Conservation (phyloP, 1,284 basidiomycete species). For the Apiotrichum brassicae region DNA sequence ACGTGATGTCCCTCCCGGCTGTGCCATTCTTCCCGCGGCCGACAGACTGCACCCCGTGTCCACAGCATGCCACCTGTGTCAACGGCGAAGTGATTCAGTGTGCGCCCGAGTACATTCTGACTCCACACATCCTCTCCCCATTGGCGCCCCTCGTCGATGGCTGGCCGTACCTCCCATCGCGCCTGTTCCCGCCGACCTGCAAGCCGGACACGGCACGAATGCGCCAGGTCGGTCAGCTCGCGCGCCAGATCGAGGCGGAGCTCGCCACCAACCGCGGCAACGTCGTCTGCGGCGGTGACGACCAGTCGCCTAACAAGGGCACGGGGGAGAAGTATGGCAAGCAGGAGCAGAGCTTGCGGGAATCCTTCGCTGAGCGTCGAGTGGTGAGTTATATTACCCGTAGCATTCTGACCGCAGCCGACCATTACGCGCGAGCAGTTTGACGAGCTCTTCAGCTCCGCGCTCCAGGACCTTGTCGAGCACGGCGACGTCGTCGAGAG, state of each 20-base stretch:
- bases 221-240: slow-evolving; percentile 68
- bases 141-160: slow-evolving; percentile 55
- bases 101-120: slow-evolving; percentile 64
- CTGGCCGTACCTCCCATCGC: slow-evolving; percentile 66
- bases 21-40: slow-evolving; percentile 55
- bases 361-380: slow-evolving; percentile 31
- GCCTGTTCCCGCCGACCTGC: slow-evolving; percentile 74
- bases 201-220: slow-evolving; percentile 74
- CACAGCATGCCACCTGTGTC: slow-evolving; percentile 68
- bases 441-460: slow-evolving; percentile 52
- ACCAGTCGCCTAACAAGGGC: slow-evolving; percentile 53
- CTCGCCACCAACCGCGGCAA: slow-evolving; percentile 65
- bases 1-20: slow-evolving; percentile 50
- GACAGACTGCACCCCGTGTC: slow-evolving; percentile 73
- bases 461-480: slow-evolving; percentile 70
- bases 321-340: slow-evolving; percentile 70
- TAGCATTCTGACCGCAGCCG: slow-evolving; percentile 28
- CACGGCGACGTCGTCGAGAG: slow-evolving; percentile 73
- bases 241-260: slow-evolving; percentile 62
- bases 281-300: slow-evolving; percentile 58
- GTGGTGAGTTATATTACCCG: slow-evolving; percentile 28
- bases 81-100: slow-evolving; percentile 59
- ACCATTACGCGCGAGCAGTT: slow-evolving; percentile 35
- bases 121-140: slow-evolving; percentile 27
- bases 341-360: slow-evolving; percentile 51